Evolutionary conservation across 2,329 filamentous ascomycete genomes (phyloP).

Genomic region (Didymosphaeria variabile): DNA sequence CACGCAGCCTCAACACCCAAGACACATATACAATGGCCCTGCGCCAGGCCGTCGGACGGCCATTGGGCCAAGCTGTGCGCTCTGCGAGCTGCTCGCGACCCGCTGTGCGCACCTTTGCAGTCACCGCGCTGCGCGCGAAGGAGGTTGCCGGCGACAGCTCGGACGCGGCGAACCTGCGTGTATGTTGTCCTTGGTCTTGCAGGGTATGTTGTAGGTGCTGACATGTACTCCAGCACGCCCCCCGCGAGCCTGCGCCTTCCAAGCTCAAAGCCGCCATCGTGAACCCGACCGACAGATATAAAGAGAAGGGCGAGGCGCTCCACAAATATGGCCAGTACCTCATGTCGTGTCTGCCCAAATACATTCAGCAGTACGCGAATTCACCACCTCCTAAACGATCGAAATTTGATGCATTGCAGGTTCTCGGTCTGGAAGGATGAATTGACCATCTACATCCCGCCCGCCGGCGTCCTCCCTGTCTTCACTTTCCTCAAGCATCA

Average conservation of each 20-base stretch:
- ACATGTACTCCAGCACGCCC: conserved; percentile 50
- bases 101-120: conserved; percentile 54
- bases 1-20: conserved; percentile 32
- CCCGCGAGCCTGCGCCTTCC: conserved; percentile 49
- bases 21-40: conserved; percentile 50
- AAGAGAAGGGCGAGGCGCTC: conserved; percentile 83
- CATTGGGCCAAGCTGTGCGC: conserved; percentile 49
- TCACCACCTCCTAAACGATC: background rate
- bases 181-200: conserved; percentile 27
- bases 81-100: conserved; percentile 43
- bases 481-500: conserved; percentile 98
- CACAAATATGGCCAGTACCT: conserved; percentile 97
- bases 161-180: conserved; percentile 58
- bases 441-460: conserved; percentile 91
- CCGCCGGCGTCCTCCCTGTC: conserved; percentile 86
- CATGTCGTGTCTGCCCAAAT: conserved; percentile 96
- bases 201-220: conserved; percentile 21
- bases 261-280: conserved; percentile 80
- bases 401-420: conserved; percentile 34
- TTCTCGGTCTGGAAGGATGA: conserved; percentile 99
- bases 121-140: conserved; percentile 53
- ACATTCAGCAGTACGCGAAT: conserved; percentile 79
- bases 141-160: conserved; percentile 53
- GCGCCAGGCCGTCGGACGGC: conserved; percentile 50
- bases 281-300: conserved; percentile 93